Evolutionary conservation across 2,329 filamentous ascomycete genomes (phyloP).

Genomic region (Paraphoma sp.): DNA sequence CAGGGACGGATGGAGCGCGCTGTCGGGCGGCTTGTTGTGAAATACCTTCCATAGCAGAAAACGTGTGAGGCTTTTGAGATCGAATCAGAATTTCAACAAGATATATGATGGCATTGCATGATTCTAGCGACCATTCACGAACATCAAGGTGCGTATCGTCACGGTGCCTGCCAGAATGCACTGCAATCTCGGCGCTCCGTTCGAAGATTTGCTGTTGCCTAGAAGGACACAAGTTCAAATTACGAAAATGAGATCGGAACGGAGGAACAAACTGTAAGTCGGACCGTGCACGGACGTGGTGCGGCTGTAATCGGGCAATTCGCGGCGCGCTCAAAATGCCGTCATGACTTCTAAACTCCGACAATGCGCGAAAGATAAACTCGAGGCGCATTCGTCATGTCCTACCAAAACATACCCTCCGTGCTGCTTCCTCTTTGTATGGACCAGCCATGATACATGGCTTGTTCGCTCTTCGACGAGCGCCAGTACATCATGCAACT

Average conservation of each 20-base stretch:
- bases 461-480: conserved; percentile 43
- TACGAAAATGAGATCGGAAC: background rate
- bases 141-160: no score
- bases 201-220: background rate
- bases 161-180: no score
- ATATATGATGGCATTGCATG: no score
- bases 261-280: background rate
- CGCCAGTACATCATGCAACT: conserved; percentile 26
- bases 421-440: conserved; percentile 3
- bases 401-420: conserved; percentile 36
- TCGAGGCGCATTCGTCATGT: conserved; percentile 10
- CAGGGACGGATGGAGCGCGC: no score
- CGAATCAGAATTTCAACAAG: no score
- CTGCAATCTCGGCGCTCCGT: no score
- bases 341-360: conserved; percentile 28
- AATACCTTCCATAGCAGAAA: no score
- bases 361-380: conserved; percentile 17
- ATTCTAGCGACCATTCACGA: no score
- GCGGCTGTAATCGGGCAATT: conserved; percentile 10
- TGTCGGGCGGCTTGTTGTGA: no score
- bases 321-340: conserved; percentile 21
- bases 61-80: no score
- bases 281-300: background rate
- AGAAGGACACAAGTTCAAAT: background rate
- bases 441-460: conserved; percentile 48